Percentiles rank a stretch among this genome's conserved stretches.
Evolutionary conservation across 2,329 filamentous ascomycete genomes (phyloP).

Genomic region (Macrophomina pseudophaseolina): DNA sequence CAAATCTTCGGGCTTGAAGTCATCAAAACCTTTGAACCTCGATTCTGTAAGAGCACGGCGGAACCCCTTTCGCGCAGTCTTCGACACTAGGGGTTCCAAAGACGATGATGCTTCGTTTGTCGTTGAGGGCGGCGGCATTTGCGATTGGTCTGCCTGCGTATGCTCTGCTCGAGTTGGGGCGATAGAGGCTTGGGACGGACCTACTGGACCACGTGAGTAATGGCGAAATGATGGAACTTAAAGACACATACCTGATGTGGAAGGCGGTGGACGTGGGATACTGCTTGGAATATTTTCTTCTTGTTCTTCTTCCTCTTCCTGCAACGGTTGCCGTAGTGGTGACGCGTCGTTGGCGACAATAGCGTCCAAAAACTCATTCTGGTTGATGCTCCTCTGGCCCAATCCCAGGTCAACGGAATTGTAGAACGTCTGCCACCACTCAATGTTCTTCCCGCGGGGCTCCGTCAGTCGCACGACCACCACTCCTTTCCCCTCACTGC

Average conservation of each 20-base stretch:
- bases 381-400: slow-evolving; percentile 82
- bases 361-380: slow-evolving; percentile 89
- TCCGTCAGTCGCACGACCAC: slow-evolving; percentile 77
- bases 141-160: background rate
- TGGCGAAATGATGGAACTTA: background rate
- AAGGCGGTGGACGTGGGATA: slow-evolving; percentile 29
- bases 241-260: slow-evolving; percentile 27
- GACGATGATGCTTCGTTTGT: background rate
- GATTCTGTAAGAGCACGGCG: slow-evolving; percentile 42
- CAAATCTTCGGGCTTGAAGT: slow-evolving; percentile 49
- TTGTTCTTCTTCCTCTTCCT: slow-evolving; percentile 39
- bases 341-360: slow-evolving; percentile 82
- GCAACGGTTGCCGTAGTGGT: slow-evolving; percentile 70
- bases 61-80: background rate
- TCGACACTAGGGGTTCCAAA: background rate
- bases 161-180: background rate
- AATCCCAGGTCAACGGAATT: slow-evolving; percentile 72
- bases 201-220: background rate
- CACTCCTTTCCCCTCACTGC: slow-evolving; percentile 70
- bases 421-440: slow-evolving; percentile 74
- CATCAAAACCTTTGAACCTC: slow-evolving; percentile 77
- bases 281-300: slow-evolving; percentile 30
- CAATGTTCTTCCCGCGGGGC: slow-evolving; percentile 51
- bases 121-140: background rate
- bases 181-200: background rate